Evolutionary conservation across 805 yeast species (phyloP), one percentile per base, ranked within the genome.

Genomic region (Saccharomyces mikatae): DNA sequence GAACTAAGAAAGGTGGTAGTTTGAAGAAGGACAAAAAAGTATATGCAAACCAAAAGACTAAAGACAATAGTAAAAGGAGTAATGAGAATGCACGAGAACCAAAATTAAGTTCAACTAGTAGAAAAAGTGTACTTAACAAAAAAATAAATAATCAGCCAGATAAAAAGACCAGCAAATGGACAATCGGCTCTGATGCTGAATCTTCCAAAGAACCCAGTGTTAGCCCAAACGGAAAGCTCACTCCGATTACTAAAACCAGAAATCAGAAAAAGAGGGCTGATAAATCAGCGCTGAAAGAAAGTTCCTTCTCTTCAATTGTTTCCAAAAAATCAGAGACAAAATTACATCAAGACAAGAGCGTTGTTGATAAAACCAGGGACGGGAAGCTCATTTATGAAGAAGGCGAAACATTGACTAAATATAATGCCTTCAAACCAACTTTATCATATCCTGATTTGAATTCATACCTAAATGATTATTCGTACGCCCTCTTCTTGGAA

Each of bases 401-500:
- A 57, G 72, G 72, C 52, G 63, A 62, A 46, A 66, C 76, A 22
- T 52, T 62, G 11, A 63, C 66, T 41, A 70, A 65, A 47, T 66
- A 62, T 47, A 74, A 75, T 6, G 68, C 78, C 2, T 58, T 63
- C 27, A 66, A 60, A 4, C 80, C 84, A 3, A 72, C 71, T 51
- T 68, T 80, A 50, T 68, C 75, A 0, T 84, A 79, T 60, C 79
- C 78, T 10, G 71, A 78, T 29, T 63, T 84, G 60, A 69, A 73
- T 9, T 75, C 76, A 21, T 85, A 86, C 62, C 79, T 78, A 63
- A 71, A 77, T 57, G 83, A 81, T 58, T 79, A 83, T 73, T 77
- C 86, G 53, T 79, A 78, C 66, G 83, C 83, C 52, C 65, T 85
- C 53, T 83, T 81, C 56, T 71, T 83, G 46, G 91, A 86, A 63